Evolutionary conservation across 345 rosid species (phyloP), one percentile per base, ranked within the genome.

Genomic region (Geranium brycei): DNA sequence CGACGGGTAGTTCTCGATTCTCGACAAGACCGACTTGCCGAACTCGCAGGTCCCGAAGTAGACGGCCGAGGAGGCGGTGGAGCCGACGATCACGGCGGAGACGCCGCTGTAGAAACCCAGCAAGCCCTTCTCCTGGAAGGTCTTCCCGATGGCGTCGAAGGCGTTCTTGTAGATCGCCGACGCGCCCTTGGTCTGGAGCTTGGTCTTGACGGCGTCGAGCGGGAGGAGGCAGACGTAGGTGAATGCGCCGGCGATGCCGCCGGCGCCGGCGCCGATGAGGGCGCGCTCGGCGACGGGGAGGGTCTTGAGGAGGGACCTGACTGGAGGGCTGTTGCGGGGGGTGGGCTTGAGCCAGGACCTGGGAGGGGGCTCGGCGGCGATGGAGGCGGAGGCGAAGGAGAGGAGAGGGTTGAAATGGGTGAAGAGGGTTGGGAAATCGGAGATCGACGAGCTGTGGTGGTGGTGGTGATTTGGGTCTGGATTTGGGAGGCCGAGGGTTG

Each of bases 31-130:
- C 17, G 96, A 92, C 76, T 92, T 92, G 63, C 95, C 96, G 64
- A 92, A 89, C 77, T 92, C 98, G 61, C 98, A 89, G 23, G 97
- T 88, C 51, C 97, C 97, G 60, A 91, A 91, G 51, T 91, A 91
- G 41, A 91, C 84, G 17, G 96, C 95, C 15, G 95, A 91, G 17
- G 97, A 91, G 31, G 84, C 85, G 0, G 96, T 85, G 3, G 95
- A 92, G 16, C 98, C 98, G 10, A 89, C 90, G 62, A 92, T 82
- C 57, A 89, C 98, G 14, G 98, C 96, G 11, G 98, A 89, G 30
- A 89, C 80, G 31, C 98, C 98, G 10, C 95, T 80, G 66, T 89
- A 92, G 70, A 92, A 89, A 38, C 98, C 98, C 55, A 82, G 65
- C 61, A 92, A 66, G n/a, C 97, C 98, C 67, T 77, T 88, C 11